Percentiles rank a stretch among this genome's conserved stretches.
phyloP scores from a whole-genome alignment of 2,329 filamentous ascomycete species.

The Sporothrix dimorphospora region DNA sequence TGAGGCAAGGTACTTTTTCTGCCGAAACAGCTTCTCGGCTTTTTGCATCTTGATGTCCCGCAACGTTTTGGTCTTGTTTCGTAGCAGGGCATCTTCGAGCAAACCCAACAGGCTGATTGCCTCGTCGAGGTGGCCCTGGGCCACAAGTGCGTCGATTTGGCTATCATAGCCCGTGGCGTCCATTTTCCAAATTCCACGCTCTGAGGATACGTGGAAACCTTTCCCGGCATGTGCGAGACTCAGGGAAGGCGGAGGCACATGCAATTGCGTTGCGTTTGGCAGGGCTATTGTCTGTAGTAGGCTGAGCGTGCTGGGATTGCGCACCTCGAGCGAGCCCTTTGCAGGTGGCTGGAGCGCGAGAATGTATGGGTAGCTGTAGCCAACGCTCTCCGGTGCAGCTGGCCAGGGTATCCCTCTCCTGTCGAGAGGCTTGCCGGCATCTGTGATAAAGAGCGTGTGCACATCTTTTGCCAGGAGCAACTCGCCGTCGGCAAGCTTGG shows the following conservation, averaged over 20 bases:
- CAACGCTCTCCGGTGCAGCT: conserved; percentile 82
- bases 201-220: conserved; percentile 90
- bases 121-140: conserved; percentile 78
- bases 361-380: conserved; percentile 96
- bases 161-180: conserved; percentile 87
- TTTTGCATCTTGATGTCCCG: conserved; percentile 90
- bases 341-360: conserved; percentile 75
- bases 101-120: conserved; percentile 86
- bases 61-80: conserved; percentile 78
- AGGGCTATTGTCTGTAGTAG: conserved; percentile 83
- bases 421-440: conserved; percentile 73
- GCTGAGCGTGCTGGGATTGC: conserved; percentile 91
- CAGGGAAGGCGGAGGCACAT: conserved; percentile 89
- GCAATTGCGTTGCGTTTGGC: conserved; percentile 79
- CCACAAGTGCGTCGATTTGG: conserved; percentile 81
- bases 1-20: conserved; percentile 80
- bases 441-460: conserved; percentile 89
- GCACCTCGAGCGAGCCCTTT: conserved; percentile 84
- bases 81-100: conserved; percentile 88
- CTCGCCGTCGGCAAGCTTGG: conserved; percentile 79
- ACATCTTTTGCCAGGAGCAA: conserved; percentile 96
- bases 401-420: conserved; percentile 93
- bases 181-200: conserved; percentile 95
- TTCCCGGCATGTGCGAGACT: conserved; percentile 96
- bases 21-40: conserved; percentile 79